Base-by-base conservation (phyloP, 768 basidiomycete genomes). In the Boletellus ananiceps region DNA sequence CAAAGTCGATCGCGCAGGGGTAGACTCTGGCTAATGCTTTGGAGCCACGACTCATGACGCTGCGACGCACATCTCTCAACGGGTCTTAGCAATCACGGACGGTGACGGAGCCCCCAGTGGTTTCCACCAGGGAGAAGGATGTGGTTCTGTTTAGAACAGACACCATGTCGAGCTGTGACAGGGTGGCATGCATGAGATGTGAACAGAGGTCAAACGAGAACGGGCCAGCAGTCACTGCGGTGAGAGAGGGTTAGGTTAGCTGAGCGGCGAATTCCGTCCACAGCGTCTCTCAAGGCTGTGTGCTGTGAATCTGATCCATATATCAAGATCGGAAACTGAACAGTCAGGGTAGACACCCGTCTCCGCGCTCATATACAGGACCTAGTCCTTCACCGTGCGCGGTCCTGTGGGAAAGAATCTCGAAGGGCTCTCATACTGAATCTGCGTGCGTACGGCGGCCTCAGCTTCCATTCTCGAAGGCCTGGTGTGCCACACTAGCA, bases 401-500 rank as follows among this genome's bases (percentile, higher is more conserved):
- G 25, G 14, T 34, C 32, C 46, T 48, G 56, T 49, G 47, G 43
- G 40, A 49, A 37, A 38, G 46, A 59, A 29, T 8, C 29, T 29
- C 29, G 8, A 29, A 44, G 43, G 48, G 45, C 13, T 25, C 21
- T 34, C 34, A n/a, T 25, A 34, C 8, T 15, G 32, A 16, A 36
- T 18, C 39, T 40, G 38, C 6, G 16, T 27, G 36, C 27, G 31
- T n/a, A 14, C 34, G 21, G 23, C 23, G 23, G 23, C 23, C 6
- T 47, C 29, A 47, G 40, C 47, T 50, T 54, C 60, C 32, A 52
- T 63, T 54, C 41, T 16, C 31, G 50, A 50, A 51, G 7, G 29
- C 29, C 8, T 18, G n/a, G 36, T 43, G 43, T 42, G 36, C 38
- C 15, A 9, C 19, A 3, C 13, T 27, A 48, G 49, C 36, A 39